Evolutionary conservation across 208 protist genomes (phyloP), one percentile per base, ranked within the genome.

Genomic region (Wallacemonas sp.): DNA sequence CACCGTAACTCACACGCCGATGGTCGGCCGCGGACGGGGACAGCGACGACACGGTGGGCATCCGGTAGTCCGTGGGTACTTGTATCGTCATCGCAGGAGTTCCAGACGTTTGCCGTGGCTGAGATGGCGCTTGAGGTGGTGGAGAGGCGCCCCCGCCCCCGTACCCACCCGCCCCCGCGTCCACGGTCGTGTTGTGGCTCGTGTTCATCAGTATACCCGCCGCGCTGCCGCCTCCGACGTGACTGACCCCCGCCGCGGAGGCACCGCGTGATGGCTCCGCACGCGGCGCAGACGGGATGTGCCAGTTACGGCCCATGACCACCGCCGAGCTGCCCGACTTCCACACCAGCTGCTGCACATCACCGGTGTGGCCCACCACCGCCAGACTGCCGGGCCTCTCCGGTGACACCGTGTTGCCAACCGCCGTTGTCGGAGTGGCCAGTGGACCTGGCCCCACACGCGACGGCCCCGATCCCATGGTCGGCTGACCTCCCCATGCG

Each of bases 291-390:
- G 50, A 32, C 10, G 79, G 70, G 4, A 78, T 17, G 61, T 73
- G 68, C 6, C 66, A 46, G 42, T 34, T 69, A 34, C 73, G 68
- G 44, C 75, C 46, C n/a, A 74, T 63, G 24, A 93, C 78, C 42
- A 34, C 62, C 24, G 72, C 83, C 13, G 73, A 64, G 60, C 66
- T 79, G 50, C 81, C 75, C 0, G 82, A 90, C 62, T 78, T 79
- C 83, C 87, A 93, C 59, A 85, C 78, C 27, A 89, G 74, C 57
- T 67, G 77, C 70, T 83, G 61, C 45, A 75, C 73, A 2, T 65
- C 68, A 12, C 54, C 27, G 55, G 30, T 36, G 3, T 59, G 41
- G 12, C 71, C 75, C 19, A 74, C 64, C 21, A 74, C 45, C 19
- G 73, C 73, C 30, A 59, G 34, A 54, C n/a, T 3, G 1, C 27